phyloP scores from a whole-genome alignment of 2,329 filamentous ascomycete genomes.

The Diplodia seriata region DNA sequence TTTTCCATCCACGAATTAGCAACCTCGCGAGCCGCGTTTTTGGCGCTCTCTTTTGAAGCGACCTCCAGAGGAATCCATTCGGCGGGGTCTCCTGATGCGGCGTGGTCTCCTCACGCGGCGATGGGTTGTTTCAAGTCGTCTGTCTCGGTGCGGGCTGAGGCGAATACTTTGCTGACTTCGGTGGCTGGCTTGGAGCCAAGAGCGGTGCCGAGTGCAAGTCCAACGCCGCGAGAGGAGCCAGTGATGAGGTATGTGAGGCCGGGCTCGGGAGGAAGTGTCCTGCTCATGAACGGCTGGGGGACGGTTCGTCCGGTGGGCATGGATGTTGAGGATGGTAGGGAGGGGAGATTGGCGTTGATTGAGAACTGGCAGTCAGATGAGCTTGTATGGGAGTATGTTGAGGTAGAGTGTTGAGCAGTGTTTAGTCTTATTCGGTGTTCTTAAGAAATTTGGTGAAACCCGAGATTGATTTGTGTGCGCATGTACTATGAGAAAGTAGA shows the following conservation, averaged over 20 bases:
- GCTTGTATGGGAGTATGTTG: too few species aligned
- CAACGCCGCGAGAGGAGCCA: slow-evolving; percentile 47
- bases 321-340: too few species aligned
- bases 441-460: too few species aligned
- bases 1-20: slow-evolving; percentile 27
- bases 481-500: too few species aligned
- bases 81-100: slow-evolving; percentile 35
- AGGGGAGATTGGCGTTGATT: too few species aligned
- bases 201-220: slow-evolving; percentile 45
- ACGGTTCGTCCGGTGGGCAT: too few species aligned
- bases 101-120: slow-evolving; percentile 35
- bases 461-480: too few species aligned
- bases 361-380: too few species aligned
- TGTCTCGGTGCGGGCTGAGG: slow-evolving; percentile 48
- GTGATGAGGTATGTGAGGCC: slow-evolving; percentile 42
- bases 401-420: too few species aligned
- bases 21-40: slow-evolving; percentile 44
- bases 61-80: slow-evolving; percentile 53
- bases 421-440: too few species aligned
- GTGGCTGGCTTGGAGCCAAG: slow-evolving; percentile 39
- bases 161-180: slow-evolving; percentile 50
- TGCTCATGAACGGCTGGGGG: too few species aligned
- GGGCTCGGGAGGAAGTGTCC: too few species aligned
- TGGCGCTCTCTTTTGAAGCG: slow-evolving; percentile 47
- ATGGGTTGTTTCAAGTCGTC: slow-evolving; percentile 47